phyloP scores from a whole-genome alignment of 2,329 filamentous ascomycete genomes.

The Lasiodiplodia sp. region DNA sequence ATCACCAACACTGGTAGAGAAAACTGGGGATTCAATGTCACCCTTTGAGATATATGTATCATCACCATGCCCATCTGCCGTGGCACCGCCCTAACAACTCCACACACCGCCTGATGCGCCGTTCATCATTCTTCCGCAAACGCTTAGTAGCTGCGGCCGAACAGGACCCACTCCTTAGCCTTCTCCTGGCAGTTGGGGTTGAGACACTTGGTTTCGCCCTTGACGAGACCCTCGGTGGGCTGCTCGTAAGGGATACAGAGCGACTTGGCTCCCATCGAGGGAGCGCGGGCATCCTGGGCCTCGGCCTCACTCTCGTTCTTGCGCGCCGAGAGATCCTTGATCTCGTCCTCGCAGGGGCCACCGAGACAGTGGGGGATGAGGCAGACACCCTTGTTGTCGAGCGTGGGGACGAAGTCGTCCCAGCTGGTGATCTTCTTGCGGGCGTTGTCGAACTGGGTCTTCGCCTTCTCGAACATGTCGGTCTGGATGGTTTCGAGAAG shows the following conservation, averaged over 20 bases:
- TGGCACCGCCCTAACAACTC: background rate
- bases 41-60: constrained; percentile 9
- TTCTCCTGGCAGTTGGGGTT: constrained; percentile 82
- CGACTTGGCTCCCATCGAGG: constrained; percentile 78
- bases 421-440: constrained; percentile 82
- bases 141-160: constrained; percentile 66
- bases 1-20: constrained; percentile 3
- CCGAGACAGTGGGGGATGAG: constrained; percentile 90
- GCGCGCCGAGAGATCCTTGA: constrained; percentile 90
- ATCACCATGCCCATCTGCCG: background rate
- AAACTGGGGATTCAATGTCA: background rate
- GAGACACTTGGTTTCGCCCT: constrained; percentile 87
- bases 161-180: constrained; percentile 91
- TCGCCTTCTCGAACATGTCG: constrained; percentile 80
- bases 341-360: constrained; percentile 86
- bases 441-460: constrained; percentile 79
- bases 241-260: constrained; percentile 85
- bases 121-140: background rate
- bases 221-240: constrained; percentile 76
- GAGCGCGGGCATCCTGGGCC: constrained; percentile 75
- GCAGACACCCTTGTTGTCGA: constrained; percentile 92
- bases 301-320: constrained; percentile 72
- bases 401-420: constrained; percentile 87
- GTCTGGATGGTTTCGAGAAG: constrained; percentile 90
- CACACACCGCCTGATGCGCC: background rate